Evolutionary conservation across 2,329 filamentous ascomycete genomes (phyloP), one percentile per base, ranked within the genome.

Genomic region (Knoxdaviesia capensis): DNA sequence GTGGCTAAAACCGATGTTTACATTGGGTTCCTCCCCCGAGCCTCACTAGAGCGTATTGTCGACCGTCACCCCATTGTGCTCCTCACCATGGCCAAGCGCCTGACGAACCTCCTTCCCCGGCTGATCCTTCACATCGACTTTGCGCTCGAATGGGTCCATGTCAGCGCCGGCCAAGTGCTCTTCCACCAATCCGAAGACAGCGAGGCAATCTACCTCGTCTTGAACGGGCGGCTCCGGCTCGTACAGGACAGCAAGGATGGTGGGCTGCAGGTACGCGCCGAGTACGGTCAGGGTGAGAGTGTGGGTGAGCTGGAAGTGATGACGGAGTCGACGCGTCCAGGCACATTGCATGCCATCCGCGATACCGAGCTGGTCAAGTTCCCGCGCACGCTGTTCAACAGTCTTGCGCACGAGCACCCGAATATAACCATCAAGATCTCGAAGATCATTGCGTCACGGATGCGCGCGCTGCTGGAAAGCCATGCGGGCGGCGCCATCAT

Each of bases 361-460:
- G 90, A 96, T 49, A 96, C 90, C 0, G 90, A 98, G 55, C 64
- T 98, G 31, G 88, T 92, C 45, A 96, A 94, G 52, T 94, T 98
- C 46, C 90, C 90, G 1, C 82, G 88, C 45, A 94, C 85, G 0
- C 63, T 98, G 1, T 98, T 98, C 66, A 98, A 98, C 64, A 98
- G 90, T 54, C 71, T 98, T 42, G 90, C 90, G 1, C 80, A 94
- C 54, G 90, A 98, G 54, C 90, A 98, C 53, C 90, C 90, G 5
- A 92, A 86, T 37, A 98, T 98, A 53, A 96, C 90, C 0, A 96
- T 98, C 57, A 94, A 96, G 59, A 93, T 98, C 31, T 96, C 90
- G 1, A 98, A 96, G 58, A 90, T 98, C 50, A 94, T 98, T 52
- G 90, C 90, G 0, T 86, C 87, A 34, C 77, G 90, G 3, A 96